A percentile compares a stretch with the other conserved stretches of the same genome.
These are phyloP conservation scores for Firmiana major DNA, from an alignment of 345 rosid species.

Conservation along the genomic window DNA sequence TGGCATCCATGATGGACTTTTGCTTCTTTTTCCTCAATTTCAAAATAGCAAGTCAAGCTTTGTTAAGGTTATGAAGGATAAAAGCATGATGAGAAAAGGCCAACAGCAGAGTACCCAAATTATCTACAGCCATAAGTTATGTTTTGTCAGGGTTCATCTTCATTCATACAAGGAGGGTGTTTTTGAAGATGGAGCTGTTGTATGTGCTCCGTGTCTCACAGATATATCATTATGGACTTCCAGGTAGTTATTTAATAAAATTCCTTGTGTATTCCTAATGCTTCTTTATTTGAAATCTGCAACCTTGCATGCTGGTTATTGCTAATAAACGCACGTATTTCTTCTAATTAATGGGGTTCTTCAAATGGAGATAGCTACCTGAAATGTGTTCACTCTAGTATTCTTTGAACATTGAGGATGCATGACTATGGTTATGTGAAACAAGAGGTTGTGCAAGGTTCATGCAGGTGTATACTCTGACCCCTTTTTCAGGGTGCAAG, in stretches of 20 bases:
- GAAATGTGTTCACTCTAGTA: neutral
- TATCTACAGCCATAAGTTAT: conserved; percentile 36
- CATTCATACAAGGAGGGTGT: conserved; percentile 69
- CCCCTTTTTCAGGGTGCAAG: neutral
- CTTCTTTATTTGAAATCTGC: neutral
- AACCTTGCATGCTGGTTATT: neutral
- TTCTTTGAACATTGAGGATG: neutral
- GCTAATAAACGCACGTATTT: neutral
- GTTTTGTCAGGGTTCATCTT: conserved; percentile 73
- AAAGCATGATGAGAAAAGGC: conserved; percentile 24
- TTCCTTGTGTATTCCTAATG: neutral
- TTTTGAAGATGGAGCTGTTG: conserved; percentile 79
- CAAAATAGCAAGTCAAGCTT: conserved; percentile 24
- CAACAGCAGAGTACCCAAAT: conserved; percentile 28
- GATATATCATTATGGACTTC: conserved; percentile 55
- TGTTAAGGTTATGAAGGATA: conserved; percentile 30
- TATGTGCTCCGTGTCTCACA: conserved; percentile 53
- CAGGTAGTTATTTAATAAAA: conserved; percentile 38
- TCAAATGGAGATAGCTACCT: neutral
- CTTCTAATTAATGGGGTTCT: neutral
- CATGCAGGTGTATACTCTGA: neutral
- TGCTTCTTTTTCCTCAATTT: conserved; percentile 45
- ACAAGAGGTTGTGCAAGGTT: neutral
- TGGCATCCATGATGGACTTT: conserved; percentile 29
- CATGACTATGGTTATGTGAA: neutral